Evolutionary conservation across 306 rosid species (phyloP).

Genomic region (Pachyrhizus erosus): DNA sequence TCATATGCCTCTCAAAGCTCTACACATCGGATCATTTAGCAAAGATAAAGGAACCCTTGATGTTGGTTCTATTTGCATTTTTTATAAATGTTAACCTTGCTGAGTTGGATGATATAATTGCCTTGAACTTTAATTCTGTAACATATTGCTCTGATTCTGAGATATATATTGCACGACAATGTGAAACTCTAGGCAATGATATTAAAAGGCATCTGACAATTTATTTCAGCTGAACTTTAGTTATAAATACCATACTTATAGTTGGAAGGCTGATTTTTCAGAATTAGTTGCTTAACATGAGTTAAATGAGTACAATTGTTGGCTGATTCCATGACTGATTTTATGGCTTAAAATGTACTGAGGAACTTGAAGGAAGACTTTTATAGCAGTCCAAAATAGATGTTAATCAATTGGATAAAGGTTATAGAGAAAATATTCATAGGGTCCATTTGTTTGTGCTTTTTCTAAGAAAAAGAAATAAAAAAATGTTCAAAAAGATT

Average conservation of each 20-base stretch:
- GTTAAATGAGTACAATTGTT: not conserved
- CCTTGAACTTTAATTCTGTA: not conserved
- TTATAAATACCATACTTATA: constrained; percentile 5
- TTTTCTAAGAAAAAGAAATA: not conserved
- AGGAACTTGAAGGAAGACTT: not conserved
- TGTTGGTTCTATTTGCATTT: constrained; percentile 17
- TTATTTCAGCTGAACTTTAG: constrained; percentile 16
- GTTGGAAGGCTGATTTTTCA: not conserved
- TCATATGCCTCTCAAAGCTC: not conserved
- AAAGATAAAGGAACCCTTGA: not conserved
- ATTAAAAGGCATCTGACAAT: constrained; percentile 1
- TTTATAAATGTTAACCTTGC: not conserved
- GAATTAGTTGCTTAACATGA: not conserved
- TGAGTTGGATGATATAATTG: constrained; percentile 15
- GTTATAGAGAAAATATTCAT: not conserved
- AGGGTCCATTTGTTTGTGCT: not conserved
- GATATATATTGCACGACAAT: not conserved
- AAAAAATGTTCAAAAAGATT: not conserved
- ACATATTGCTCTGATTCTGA: not conserved
- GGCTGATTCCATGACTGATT: not conserved
- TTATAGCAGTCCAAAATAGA: constrained; percentile 6
- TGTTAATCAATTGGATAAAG: not conserved
- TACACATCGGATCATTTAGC: constrained; percentile 8
- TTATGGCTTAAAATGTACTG: not conserved
- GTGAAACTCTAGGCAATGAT: constrained; percentile 15